Base-by-base conservation (phyloP, 2,329 filamentous ascomycete genomes). In the Anthostomella pinea region DNA sequence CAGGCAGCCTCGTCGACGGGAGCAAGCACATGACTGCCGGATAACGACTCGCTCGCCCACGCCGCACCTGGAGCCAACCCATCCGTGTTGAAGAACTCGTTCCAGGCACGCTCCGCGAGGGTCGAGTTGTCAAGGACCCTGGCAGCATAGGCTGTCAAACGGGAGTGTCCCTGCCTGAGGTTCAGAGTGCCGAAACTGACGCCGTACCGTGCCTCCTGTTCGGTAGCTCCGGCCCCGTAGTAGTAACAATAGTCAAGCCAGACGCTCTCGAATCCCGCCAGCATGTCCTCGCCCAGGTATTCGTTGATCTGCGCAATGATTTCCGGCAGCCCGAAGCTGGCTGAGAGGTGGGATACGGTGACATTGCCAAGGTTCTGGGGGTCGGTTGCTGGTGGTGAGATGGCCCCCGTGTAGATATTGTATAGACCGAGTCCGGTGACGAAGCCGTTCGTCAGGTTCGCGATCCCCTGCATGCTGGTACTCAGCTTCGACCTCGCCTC, bases 191-290 rank as follows among this genome's bases (percentile, higher is more conserved):
- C 59, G 38, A 75, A 80, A 30, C 57, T 56, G 1, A 53, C 51
- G 6, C 77, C 77, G 43, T 79, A 81, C 0, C 74, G 66, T 2
- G 67, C 64, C 2, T 49, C 55, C 53, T 81, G 77, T 56, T 79
- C 73, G 0, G 59, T 66, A 0, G 58, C 54, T 0, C 64, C 49
- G 0, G 73, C 76, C 7, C 65, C 63, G 48, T 76, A 81, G 56
- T 77, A 79, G 52, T 71, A 72, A 50, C 74, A 77, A 57, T 81
- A 81, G 32, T 80, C 77, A 2, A 79, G 58, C 69, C 75, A 81
- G 0, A 69, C 73, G 6, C 70, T 54, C 31, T 72, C 63, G 52
- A 81, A 79, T 0, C 67, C 67, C 7, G 62, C 48, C 0, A 75
- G 72, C 0, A 68, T 43, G 2, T 70, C 65, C 1, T 64, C 60